Conservation (phyloP, 352 stramenopile species). For the Aphanomyces stellatus region DNA sequence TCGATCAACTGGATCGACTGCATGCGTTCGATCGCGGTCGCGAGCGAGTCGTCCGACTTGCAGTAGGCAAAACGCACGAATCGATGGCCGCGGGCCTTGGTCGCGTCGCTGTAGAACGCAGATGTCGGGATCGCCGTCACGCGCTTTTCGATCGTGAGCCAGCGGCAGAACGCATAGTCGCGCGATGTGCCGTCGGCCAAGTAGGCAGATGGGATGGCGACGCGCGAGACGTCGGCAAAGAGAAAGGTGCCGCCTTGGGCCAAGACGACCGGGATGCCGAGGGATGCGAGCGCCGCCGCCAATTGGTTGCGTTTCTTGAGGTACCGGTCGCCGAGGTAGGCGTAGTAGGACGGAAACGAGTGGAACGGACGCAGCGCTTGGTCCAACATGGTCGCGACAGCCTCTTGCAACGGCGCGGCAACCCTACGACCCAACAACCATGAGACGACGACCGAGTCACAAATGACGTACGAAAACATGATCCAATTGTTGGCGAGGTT, state of each 20-base stretch:
- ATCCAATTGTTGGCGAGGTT: constrained; percentile 82
- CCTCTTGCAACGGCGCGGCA: constrained; percentile 78
- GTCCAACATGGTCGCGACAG: constrained; percentile 70
- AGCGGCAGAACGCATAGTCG: constrained; percentile 91
- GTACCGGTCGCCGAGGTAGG: constrained; percentile 67
- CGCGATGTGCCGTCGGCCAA: constrained; percentile 39
- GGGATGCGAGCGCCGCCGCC: constrained; percentile 33
- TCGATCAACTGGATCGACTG: constrained; percentile 4
- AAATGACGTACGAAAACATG: constrained; percentile 41
- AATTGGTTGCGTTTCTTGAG: constrained; percentile 63
- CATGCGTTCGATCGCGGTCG: constrained; percentile 73
- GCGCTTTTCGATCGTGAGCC: constrained; percentile 84
- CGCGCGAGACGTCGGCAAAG: constrained; percentile 66
- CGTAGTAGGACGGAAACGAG: constrained; percentile 67
- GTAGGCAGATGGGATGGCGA: constrained; percentile 49
- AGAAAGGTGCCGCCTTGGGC: constrained; percentile 69
- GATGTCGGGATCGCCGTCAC: constrained; percentile 89
- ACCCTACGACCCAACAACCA: constrained; percentile 33
- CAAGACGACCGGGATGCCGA: constrained; percentile 55
- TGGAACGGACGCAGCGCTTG: constrained; percentile 58
- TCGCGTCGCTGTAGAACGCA: constrained; percentile 85
- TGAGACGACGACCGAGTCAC: no score
- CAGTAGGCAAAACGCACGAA: constrained; percentile 93
- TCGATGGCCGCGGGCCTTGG: constrained; percentile 58
- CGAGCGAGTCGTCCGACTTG: constrained; percentile 92